Evolutionary conservation across 768 basidiomycete species (phyloP).

Genomic region (Boletus rufocinnamomeus): DNA sequence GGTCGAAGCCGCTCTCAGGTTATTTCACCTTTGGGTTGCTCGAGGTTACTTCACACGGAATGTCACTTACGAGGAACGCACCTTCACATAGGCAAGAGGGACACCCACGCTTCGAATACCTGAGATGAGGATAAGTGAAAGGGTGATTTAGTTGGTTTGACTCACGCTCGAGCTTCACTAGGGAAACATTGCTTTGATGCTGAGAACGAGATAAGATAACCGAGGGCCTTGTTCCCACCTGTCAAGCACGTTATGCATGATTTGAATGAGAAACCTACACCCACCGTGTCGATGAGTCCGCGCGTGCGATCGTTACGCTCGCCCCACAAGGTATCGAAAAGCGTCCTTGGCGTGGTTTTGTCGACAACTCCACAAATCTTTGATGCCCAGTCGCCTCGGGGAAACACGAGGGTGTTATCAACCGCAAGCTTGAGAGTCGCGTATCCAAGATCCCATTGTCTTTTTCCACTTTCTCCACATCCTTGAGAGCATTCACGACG

Average conservation of each 20-base stretch:
- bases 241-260: neutral
- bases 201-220: constrained; percentile 17
- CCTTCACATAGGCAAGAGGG: constrained; percentile 2
- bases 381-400: neutral
- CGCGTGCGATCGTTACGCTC: neutral
- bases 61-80: neutral
- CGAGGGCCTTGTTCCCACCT: neutral
- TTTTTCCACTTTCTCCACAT: neutral
- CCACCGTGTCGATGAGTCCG: neutral
- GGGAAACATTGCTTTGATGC: neutral
- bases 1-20: neutral
- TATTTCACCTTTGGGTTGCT: neutral
- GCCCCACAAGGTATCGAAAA: neutral
- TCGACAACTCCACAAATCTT: neutral
- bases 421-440: neutral
- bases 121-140: neutral
- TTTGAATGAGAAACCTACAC: neutral
- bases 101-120: neutral
- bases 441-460: neutral
- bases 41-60: neutral
- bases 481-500: neutral
- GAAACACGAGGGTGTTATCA: neutral
- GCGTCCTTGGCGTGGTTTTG: neutral
- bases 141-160: neutral
- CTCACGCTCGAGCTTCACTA: constrained; percentile 10